Base-by-base conservation (phyloP, 202 grass and related monocot species). In the Alloteropsis angusta region DNA sequence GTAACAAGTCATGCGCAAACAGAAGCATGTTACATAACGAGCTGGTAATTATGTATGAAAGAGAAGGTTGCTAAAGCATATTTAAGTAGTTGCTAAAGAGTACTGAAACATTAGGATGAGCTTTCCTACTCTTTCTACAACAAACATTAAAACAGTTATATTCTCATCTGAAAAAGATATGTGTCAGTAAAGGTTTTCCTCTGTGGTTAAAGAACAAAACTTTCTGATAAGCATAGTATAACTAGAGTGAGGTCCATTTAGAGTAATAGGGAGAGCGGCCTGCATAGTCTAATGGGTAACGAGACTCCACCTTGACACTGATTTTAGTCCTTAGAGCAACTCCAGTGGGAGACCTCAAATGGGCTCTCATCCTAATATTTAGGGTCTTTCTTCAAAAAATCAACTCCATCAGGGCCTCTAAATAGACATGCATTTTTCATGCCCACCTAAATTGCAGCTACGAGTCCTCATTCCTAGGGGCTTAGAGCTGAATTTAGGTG, bases 1-100 rank as follows among this genome's bases (percentile, higher is more conserved):
- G 16, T 63, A 34, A 65, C 10, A 37, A 71, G 30, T 65, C 38
- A 77, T 81, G 88, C 36, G 57, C 18, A 45, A 72, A 78, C 28
- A 16, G 57, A 64, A 75, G 28, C 16, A 65, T 38, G 26, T 49
- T 19, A 46, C 70, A 60, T 22, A 21, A 49, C 17, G 69, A 66
- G 54, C 32, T 22, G 19, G 6, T 55, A 48, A 37, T 55, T 13
- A 11, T 46, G 32, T n/a, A n/a, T n/a, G n/a, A n/a, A n/a, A n/a
- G n/a, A 47, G 14, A 35, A 9, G 16, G 15, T 22, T 39, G 8
- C 34, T 37, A 63, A 30, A 26, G 52, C 45, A n/a, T n/a, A n/a
- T n/a, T 45, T 71, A 28, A 15, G 43, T 80, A n/a, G 11, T 35
- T 16, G 70, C 46, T 49, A 80, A 16, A 38, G 9, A 68, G 47